A percentile compares a stretch with the other conserved stretches of the same genome.
Evolutionary conservation across 345 rosid species (phyloP).

Genomic region (Citrus cavaleriei): DNA sequence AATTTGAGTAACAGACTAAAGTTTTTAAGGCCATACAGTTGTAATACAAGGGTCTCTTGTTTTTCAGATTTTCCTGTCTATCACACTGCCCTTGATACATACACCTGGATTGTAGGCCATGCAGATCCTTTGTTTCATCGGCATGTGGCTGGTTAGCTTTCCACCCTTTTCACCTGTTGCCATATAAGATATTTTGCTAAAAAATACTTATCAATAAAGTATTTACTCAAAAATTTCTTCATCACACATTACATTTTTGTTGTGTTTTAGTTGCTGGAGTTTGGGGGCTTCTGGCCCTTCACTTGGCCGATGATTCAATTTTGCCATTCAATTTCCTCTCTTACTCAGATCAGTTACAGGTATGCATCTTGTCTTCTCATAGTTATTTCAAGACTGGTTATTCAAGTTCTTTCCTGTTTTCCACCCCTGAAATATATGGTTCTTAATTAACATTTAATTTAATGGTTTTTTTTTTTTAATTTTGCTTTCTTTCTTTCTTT

Average conservation of each 20-base stretch:
- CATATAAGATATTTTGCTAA: not conserved
- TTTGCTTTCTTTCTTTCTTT: no score
- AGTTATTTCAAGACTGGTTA: not conserved
- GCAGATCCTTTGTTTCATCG: constrained; percentile 85
- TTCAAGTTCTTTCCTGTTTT: not conserved
- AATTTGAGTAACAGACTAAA: not conserved
- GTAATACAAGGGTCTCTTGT: not conserved
- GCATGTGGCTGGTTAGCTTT: constrained; percentile 75
- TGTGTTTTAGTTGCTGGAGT: constrained; percentile 63
- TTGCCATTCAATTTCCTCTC: constrained; percentile 72
- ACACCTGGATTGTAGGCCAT: constrained; percentile 65
- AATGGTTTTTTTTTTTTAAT: not conserved
- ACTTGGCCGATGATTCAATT: constrained; percentile 71
- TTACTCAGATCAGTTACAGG: constrained; percentile 64
- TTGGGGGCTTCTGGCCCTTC: constrained; percentile 85
- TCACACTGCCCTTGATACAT: constrained; percentile 90
- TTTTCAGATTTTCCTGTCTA: constrained; percentile 86
- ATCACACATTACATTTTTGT: constrained; percentile 5
- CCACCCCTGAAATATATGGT: not conserved
- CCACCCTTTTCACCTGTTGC: not conserved
- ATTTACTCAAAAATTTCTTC: not conserved
- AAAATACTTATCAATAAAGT: not conserved
- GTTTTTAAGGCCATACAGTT: not conserved
- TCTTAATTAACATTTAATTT: not conserved
- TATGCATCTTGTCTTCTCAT: constrained; percentile 19